These are phyloP conservation scores for Quercus glauca DNA, from an alignment of 306 rosid species.

Conservation along the genomic window DNA sequence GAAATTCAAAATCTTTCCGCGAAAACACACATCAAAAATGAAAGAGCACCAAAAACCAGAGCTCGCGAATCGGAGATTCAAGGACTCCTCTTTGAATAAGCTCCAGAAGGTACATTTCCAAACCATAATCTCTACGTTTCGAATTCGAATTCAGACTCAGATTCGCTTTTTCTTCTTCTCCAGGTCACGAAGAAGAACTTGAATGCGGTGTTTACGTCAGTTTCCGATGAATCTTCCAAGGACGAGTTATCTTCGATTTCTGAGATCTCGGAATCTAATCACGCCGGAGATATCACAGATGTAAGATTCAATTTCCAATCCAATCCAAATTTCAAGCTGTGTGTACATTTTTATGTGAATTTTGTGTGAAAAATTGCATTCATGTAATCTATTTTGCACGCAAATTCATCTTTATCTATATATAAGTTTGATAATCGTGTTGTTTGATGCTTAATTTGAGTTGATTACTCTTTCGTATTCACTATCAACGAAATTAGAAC, in stretches of 20 bases:
- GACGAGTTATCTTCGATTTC: slow-evolving; percentile 12
- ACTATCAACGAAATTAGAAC: too few relatives aligned
- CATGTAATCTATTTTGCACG: not conserved
- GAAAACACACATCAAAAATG: slow-evolving; percentile 6
- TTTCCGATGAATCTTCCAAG: slow-evolving; percentile 3
- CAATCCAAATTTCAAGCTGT: not conserved
- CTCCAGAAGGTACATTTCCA: slow-evolving; percentile 1
- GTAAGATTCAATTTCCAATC: slow-evolving; percentile 8
- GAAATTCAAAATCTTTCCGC: not conserved
- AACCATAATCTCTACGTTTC: not conserved
- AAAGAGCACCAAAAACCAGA: slow-evolving; percentile 18
- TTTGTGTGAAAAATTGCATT: not conserved
- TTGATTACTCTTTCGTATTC: not conserved
- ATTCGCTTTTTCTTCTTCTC: not conserved
- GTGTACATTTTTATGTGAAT: not conserved
- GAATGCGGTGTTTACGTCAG: slow-evolving; percentile 14
- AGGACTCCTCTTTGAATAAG: slow-evolving; percentile 5
- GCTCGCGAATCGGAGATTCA: slow-evolving; percentile 18
- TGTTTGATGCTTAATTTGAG: not conserved
- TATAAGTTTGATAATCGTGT: not conserved
- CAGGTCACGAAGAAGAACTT: slow-evolving; percentile 29
- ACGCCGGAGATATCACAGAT: not conserved
- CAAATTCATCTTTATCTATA: not conserved
- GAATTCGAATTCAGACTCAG: not conserved
- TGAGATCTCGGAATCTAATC: slow-evolving; percentile 8